phyloP scores from a whole-genome alignment of 441 rosid genomes.

The Adansonia gregorii region DNA sequence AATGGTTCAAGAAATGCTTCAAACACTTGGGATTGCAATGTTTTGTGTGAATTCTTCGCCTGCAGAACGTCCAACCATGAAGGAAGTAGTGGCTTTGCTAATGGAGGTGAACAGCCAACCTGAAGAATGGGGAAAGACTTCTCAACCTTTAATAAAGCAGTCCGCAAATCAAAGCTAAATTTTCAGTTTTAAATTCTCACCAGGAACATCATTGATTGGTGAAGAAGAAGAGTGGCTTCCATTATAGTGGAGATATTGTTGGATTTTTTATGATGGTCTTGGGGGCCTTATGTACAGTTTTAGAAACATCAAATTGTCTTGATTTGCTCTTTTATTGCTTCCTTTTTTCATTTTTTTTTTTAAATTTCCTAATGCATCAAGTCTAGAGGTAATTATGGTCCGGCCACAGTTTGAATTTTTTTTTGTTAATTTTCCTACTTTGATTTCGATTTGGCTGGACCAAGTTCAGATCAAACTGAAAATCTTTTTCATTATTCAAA shows the following conservation, averaged over 20 bases:
- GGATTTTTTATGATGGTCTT: slow-evolving; percentile 34
- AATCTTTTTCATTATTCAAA: no score
- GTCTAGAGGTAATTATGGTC: not conserved
- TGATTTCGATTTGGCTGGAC: no score
- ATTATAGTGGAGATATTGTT: slow-evolving; percentile 21
- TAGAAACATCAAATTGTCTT: slow-evolving; percentile 45
- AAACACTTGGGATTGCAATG: slow-evolving; percentile 90
- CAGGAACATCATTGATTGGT: slow-evolving; percentile 30
- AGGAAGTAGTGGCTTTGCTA: slow-evolving; percentile 87
- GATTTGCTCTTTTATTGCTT: slow-evolving; percentile 7
- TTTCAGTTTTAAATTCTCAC: not conserved
- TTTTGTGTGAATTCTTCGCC: slow-evolving; percentile 92
- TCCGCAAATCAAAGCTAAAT: slow-evolving; percentile 56
- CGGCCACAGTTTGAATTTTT: no score
- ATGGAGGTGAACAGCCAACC: slow-evolving; percentile 90
- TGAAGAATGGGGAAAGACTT: slow-evolving; percentile 90
- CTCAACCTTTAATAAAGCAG: slow-evolving; percentile 87
- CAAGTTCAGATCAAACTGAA: no score
- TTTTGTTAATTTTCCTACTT: no score
- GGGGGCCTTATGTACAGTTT: slow-evolving; percentile 56
- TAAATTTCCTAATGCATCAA: not conserved
- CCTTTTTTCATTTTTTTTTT: not conserved
- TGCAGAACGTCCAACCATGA: slow-evolving; percentile 86
- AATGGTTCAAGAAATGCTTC: slow-evolving; percentile 94
- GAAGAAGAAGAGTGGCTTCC: slow-evolving; percentile 25